phyloP scores from a whole-genome alignment of 1,284 basidiomycete species.

The Cutaneotrichosporon sp. region DNA sequence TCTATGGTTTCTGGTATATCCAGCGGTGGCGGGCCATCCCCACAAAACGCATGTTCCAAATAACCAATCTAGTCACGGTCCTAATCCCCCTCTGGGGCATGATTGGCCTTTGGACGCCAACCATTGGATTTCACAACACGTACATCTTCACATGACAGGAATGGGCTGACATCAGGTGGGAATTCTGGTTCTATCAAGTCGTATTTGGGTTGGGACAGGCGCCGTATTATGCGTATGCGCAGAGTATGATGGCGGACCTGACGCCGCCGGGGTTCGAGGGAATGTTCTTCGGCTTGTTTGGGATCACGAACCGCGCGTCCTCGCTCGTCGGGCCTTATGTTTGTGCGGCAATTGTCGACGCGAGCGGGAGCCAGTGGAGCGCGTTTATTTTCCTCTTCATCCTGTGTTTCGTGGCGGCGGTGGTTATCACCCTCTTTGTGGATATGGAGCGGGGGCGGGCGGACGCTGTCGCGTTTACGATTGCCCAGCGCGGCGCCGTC shows the following conservation, averaged over 20 bases:
- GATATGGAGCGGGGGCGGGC: conserved; percentile 66
- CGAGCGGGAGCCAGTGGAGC: conserved; percentile 57
- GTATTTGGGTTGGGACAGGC: conserved; percentile 77
- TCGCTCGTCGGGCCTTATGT: conserved; percentile 79
- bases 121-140: conserved; percentile 72
- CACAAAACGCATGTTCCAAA: conserved; percentile 58
- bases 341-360: conserved; percentile 68
- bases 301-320: conserved; percentile 75
- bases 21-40: conserved; percentile 70
- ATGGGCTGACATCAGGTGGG: conserved; percentile 1
- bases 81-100: conserved; percentile 81
- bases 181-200: conserved; percentile 55
- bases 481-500: conserved; percentile 25
- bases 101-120: conserved; percentile 75
- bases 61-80: conserved; percentile 73
- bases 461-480: conserved; percentile 59
- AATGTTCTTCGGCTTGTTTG: conserved; percentile 81
- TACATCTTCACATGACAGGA: conserved; percentile 36
- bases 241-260: conserved; percentile 61
- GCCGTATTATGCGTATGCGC: conserved; percentile 71
- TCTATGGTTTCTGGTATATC: conserved; percentile 72
- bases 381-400: conserved; percentile 75
- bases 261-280: conserved; percentile 78
- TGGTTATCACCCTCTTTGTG: conserved; percentile 70
- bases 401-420: conserved; percentile 60